Evolutionary conservation across 2,329 filamentous ascomycete genomes (phyloP), one percentile per base, ranked within the genome.

Genomic region (Paecilomyces sp.): DNA sequence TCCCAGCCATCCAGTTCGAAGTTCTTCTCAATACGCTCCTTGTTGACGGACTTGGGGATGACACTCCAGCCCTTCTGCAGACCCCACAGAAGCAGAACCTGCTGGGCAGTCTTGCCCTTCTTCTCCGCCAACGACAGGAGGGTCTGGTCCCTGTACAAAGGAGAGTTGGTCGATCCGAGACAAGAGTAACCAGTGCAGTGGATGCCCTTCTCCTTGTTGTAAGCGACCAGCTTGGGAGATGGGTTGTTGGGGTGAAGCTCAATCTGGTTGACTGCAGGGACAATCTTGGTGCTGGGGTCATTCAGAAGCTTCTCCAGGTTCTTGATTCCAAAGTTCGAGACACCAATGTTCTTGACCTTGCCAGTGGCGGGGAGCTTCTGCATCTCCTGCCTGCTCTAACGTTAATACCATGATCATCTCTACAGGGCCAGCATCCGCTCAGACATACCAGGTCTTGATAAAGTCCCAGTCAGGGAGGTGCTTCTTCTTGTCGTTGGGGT

Each of bases 311-410:
- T 89, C 81, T 93, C 88, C 41, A 94, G 79, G 76, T 94, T 90
- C 74, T 80, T 85, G 73, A 92, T 90, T 64, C 83, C 88, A 74
- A 95, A 94, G 82, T 95, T 95, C 75, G 89, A 91, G 60, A 94
- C 88, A 67, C 90, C 90, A 71, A 93, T 91, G 79, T 90, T 91
- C 75, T 82, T 84, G 57, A 89, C 89, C 76, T 91, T 90, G 73
- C 75, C 75, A 24, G 76, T 78, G 50, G 70, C 75, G 9, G 75
- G 73, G 22, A 78, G 73, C 68, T 79, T 79, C 67, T 79, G 76
- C 71, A 75, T 64, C 58, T 74, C 73, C 68, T 75, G 72, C 74
- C 71, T 87, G 76, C 86, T 84, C 13, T 91, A 80, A 3, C 85
- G 87, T 58, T 86, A 90, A 80, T 88, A 56, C 54, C 81, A 67